Evolutionary conservation across 495 filamentous ascomycete genomes (phyloP).

Genomic region (Penicillium dipodomyicola): DNA sequence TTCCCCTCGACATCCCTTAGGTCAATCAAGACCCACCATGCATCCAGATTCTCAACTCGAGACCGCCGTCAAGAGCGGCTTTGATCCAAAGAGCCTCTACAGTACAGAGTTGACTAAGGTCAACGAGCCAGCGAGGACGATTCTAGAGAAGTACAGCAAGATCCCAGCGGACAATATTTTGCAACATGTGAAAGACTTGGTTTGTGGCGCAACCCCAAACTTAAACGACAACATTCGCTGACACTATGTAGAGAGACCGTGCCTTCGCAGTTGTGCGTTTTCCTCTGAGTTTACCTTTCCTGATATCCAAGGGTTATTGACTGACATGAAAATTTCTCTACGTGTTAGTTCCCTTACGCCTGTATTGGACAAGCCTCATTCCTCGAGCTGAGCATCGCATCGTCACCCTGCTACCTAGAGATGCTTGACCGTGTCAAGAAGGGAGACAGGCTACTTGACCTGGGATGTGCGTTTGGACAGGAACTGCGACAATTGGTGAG

Average conservation of each 20-base stretch:
- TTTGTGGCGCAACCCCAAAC: background rate
- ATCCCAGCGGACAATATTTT: conserved; percentile 5
- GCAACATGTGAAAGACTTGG: conserved; percentile 14
- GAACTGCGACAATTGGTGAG: conserved; percentile 40
- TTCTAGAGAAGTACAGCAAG: conserved; percentile 12
- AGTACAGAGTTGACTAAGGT: conserved; percentile 1
- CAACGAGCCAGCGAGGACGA: conserved; percentile 1
- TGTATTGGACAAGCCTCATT: conserved; percentile 46
- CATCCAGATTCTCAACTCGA: background rate
- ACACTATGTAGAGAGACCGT: conserved; percentile 7
- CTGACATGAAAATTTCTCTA: background rate
- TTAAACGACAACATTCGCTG: background rate
- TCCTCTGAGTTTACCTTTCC: background rate
- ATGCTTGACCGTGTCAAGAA: conserved; percentile 25
- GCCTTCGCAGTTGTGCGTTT: conserved; percentile 9
- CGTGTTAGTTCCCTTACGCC: conserved; percentile 25
- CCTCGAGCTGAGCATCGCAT: conserved; percentile 28
- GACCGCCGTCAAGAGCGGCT: conserved; percentile 1
- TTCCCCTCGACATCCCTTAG: background rate
- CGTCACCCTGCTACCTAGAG: conserved; percentile 24
- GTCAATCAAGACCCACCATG: background rate
- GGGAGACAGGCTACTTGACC: conserved; percentile 41
- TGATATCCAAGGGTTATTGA: no score
- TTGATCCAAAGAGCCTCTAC: conserved; percentile 5
- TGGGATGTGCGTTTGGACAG: conserved; percentile 52